Evolutionary conservation across 202 grass and related monocot species (phyloP).

Genomic region (Setaria viridis): DNA sequence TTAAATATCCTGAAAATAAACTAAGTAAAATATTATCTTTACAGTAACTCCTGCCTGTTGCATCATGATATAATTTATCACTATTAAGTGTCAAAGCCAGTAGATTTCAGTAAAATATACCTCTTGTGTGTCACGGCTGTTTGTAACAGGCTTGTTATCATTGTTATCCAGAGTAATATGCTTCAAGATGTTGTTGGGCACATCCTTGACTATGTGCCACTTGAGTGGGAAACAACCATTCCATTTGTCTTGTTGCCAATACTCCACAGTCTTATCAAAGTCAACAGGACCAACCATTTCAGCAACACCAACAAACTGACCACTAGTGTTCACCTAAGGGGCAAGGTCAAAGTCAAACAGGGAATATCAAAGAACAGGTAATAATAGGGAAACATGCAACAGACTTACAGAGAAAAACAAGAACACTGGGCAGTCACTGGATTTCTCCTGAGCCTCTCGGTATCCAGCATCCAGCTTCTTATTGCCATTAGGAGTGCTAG

Average conservation of each 20-base stretch:
- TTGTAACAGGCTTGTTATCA: slow-evolving; percentile 93
- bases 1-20: neutral
- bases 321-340: slow-evolving; percentile 87
- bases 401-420: slow-evolving; percentile 94
- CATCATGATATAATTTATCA: neutral
- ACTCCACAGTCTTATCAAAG: slow-evolving; percentile 92
- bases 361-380: neutral
- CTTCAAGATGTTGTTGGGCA: slow-evolving; percentile 89
- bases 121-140: slow-evolving; percentile 98
- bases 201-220: slow-evolving; percentile 97
- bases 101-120: slow-evolving; percentile 50
- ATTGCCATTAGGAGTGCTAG: slow-evolving; percentile 96
- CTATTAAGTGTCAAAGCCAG: neutral
- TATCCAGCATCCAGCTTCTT: slow-evolving; percentile 97
- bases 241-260: slow-evolving; percentile 99
- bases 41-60: neutral
- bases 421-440: slow-evolving; percentile 74
- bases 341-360: slow-evolving; percentile 35
- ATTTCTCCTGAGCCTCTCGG: slow-evolving; percentile 78
- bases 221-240: slow-evolving; percentile 91
- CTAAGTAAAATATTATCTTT: neutral
- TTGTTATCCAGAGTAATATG: slow-evolving; percentile 95
- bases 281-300: slow-evolving; percentile 91
- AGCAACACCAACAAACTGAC: slow-evolving; percentile 93
- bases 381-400: slow-evolving; percentile 19